These are phyloP conservation scores for Theileria annulata DNA, from an alignment of 169 alveolate genomes.

Conservation along the genomic window DNA sequence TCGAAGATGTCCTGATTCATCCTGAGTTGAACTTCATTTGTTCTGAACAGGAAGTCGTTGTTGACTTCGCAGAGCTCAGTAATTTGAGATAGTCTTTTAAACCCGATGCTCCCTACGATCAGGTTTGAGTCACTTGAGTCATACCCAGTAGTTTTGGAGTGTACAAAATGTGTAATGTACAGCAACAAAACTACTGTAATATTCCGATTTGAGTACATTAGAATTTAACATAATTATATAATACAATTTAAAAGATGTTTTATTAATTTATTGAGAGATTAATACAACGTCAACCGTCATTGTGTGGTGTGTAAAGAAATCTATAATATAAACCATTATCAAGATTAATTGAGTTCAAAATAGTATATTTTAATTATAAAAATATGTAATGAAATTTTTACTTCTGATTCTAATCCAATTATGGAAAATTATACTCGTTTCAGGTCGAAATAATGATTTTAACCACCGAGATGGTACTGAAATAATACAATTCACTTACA, in stretches of 20 bases:
- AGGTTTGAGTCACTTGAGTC: conserved; percentile 21
- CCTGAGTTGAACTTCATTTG: conserved; percentile 37
- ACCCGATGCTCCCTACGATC: conserved; percentile 22
- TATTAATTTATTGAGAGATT: not conserved
- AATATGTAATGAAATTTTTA: conserved; percentile 2
- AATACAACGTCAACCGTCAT: conserved; percentile 6
- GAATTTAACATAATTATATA: not conserved
- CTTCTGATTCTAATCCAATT: not conserved
- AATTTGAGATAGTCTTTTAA: conserved; percentile 20
- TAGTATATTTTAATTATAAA: not conserved
- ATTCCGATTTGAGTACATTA: not conserved
- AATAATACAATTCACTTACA: not conserved
- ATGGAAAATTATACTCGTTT: not conserved
- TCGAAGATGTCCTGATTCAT: conserved; percentile 37
- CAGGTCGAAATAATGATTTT: not conserved
- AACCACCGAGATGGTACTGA: conserved; percentile 7
- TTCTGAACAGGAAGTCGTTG: conserved; percentile 42
- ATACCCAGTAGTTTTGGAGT: not conserved
- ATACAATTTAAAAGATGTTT: not conserved
- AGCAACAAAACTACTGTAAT: not conserved
- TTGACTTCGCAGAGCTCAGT: conserved; percentile 34
- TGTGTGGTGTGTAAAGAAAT: conserved; percentile 15
- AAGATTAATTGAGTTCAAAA: not conserved
- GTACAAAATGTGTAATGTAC: conserved; percentile 1
- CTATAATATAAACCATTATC: not conserved